Base-by-base conservation (phyloP, 805 yeast genomes). In the Wickerhamiella dianesei region DNA sequence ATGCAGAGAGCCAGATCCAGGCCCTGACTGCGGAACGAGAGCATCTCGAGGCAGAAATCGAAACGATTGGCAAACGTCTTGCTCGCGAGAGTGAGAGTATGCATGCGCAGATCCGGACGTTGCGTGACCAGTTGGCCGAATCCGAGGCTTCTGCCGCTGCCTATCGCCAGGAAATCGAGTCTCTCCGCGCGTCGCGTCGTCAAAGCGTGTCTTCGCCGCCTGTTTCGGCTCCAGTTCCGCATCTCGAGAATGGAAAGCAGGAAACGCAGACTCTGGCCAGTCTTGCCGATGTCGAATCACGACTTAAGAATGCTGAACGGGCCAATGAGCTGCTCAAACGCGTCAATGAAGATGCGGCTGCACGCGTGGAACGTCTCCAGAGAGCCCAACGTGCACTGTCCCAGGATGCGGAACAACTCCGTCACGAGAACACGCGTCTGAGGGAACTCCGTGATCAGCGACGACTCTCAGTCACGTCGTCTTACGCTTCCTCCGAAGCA, bases 31-130 rank as follows among this genome's bases (percentile, higher is more conserved):
- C 82, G 46, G 92, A 82, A 48, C 80, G 76, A 44, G 73, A 73
- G 13, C 73, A 73, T 37, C 50, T 77, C 3, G 86, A 85, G 55
- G 62, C 71, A 8, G 79, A 76, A 21, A 55, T 71, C 9, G 72
- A 74, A 6, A 50, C 70, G 20, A 60, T 68, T 13, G 56, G 77
- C 21, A 74, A 78, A 51, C 73, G 76, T 53, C 74, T 75, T 44
- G 76, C 75, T 44, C 71, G 83, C 35, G 94, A 84, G 49, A 54
- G 79, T 8, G 88, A 80, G 32, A 88, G 80, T 35, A 58, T 72
- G 45, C 73, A 70, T 39, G 64, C 73, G 41, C 71, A 71, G 48
- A 42, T 58, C 4, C 46, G 41, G 5, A 57, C 56, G 20, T 45
- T 55, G 39, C 40, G 49, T n/a, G 44, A 43, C 22, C 53, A 50